Percentiles rank a stretch among this genome's conserved stretches.
These are phyloP conservation scores for Medicago lupulina DNA, from an alignment of 306 rosid genomes.

Conservation along the genomic window DNA sequence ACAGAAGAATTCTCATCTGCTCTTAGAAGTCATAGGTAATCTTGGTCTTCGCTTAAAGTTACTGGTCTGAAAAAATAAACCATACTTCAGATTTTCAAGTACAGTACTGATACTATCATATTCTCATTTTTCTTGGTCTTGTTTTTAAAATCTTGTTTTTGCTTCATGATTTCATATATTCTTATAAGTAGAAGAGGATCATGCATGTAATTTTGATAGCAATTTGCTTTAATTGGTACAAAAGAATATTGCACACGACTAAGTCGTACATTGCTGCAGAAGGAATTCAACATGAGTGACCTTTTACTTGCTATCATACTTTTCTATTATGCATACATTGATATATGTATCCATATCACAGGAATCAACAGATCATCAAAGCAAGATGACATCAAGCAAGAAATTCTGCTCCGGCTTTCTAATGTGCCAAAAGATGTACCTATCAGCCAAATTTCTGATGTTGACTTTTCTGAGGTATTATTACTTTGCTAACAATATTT, in stretches of 20 bases:
- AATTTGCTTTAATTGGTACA: not conserved
- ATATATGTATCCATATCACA: constrained; percentile 43
- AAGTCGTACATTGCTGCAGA: constrained; percentile 14
- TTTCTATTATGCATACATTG: constrained; percentile 21
- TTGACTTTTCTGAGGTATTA: constrained; percentile 71
- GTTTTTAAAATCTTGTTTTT: constrained; percentile 11
- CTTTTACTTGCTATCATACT: constrained; percentile 19
- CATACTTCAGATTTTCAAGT: constrained; percentile 17
- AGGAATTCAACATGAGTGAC: constrained; percentile 11
- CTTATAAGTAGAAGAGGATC: not conserved
- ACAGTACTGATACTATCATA: not conserved
- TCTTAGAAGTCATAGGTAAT: constrained; percentile 73
- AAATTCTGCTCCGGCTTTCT: constrained; percentile 57
- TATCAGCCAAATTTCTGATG: constrained; percentile 69
- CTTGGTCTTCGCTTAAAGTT: not conserved
- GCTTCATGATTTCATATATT: constrained; percentile 4
- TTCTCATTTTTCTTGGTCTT: constrained; percentile 20
- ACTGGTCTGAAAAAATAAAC: constrained; percentile 13
- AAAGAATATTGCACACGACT: not conserved
- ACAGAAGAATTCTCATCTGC: constrained; percentile 68
- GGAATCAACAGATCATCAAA: constrained; percentile 53
- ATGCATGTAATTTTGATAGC: not conserved
- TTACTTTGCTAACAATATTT: constrained; percentile 28
- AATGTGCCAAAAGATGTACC: constrained; percentile 53
- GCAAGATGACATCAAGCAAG: constrained; percentile 44